Percentiles rank a stretch among this genome's conserved stretches.
Conservation (phyloP, 352 stramenopile genomes). For the Phytophthora palmivora region DNA sequence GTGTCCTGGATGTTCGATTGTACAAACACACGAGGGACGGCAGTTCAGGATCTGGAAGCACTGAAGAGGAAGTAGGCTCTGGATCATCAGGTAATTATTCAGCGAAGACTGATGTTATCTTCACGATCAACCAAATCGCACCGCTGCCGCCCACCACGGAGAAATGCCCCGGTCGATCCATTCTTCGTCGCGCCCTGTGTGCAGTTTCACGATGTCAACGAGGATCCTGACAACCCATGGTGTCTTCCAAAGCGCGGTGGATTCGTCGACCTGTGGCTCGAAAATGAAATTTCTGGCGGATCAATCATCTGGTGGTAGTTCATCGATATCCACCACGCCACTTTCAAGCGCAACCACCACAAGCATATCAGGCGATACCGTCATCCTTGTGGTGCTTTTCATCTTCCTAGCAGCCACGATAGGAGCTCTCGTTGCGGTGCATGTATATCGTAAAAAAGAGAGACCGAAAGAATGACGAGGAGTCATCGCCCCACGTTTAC, state of each 20-base stretch:
- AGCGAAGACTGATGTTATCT: constrained; percentile 30
- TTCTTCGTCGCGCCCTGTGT: constrained; percentile 62
- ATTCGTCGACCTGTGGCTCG: constrained; percentile 55
- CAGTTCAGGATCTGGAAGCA: constrained; percentile 1
- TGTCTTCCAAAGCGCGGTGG: constrained; percentile 40
- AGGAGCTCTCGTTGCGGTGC: constrained; percentile 27
- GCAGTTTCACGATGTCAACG: constrained; percentile 13
- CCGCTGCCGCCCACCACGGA: constrained; percentile 13
- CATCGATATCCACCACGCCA: not conserved
- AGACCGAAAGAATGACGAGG: constrained; percentile 5
- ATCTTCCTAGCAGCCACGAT: constrained; percentile 23
- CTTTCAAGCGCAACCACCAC: constrained; percentile 3
- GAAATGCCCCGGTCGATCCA: constrained; percentile 39
- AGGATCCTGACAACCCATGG: constrained; percentile 31
- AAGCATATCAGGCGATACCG: constrained; percentile 23
- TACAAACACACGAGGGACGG: constrained; percentile 35
- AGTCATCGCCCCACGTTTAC: constrained; percentile 30
- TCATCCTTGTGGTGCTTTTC: constrained; percentile 36
- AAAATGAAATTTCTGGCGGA: constrained; percentile 27
- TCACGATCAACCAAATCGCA: constrained; percentile 59
- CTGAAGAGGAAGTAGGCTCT: constrained; percentile 12
- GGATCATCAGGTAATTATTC: constrained; percentile 7
- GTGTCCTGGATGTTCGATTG: constrained; percentile 42
- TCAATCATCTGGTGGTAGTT: not conserved
- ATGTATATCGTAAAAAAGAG: constrained; percentile 24